A percentile compares a stretch with the other conserved stretches of the same genome.
Evolutionary conservation across 2,329 filamentous ascomycete species (phyloP).

Genomic region (Calonectria honghensis): DNA sequence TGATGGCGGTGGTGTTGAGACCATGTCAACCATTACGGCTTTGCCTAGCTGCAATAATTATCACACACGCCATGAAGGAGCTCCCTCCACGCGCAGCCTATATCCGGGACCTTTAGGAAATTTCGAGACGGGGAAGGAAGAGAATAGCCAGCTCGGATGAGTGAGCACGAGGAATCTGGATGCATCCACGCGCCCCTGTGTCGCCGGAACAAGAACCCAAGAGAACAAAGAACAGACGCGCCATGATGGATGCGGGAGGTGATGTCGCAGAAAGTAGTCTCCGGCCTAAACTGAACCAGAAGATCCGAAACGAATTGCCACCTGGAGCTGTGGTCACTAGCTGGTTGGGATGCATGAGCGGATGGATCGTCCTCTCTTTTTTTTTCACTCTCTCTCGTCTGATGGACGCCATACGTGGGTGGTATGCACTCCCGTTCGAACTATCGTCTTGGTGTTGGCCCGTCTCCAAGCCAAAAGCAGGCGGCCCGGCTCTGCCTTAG

Average conservation of each 20-base stretch:
- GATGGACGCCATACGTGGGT: conserved; percentile 3
- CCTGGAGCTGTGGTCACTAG: conserved; percentile 4
- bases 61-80: conserved; percentile 19
- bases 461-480: conserved; percentile 16
- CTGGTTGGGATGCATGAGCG: conserved; percentile 17
- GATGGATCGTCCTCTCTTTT: conserved; percentile 15
- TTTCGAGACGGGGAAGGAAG: neutral
- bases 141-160: neutral
- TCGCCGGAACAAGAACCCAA: conserved; percentile 15
- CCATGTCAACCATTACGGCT: conserved; percentile 22
- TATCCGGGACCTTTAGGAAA: neutral
- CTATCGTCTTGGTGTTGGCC: conserved; percentile 23
- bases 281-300: conserved; percentile 9
- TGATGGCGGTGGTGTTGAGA: conserved; percentile 18
- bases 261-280: conserved; percentile 3
- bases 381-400: neutral
- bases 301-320: conserved; percentile 25
- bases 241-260: conserved; percentile 25
- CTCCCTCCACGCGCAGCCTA: conserved; percentile 21
- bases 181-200: conserved; percentile 7
- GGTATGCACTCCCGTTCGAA: conserved; percentile 28
- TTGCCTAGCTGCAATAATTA: conserved; percentile 20
- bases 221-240: conserved; percentile 20
- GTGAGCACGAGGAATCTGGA: neutral
- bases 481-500: conserved; percentile 25